These are phyloP conservation scores for Hylodesmum podocarpum DNA, from an alignment of 306 rosid species.

Conservation along the genomic window DNA sequence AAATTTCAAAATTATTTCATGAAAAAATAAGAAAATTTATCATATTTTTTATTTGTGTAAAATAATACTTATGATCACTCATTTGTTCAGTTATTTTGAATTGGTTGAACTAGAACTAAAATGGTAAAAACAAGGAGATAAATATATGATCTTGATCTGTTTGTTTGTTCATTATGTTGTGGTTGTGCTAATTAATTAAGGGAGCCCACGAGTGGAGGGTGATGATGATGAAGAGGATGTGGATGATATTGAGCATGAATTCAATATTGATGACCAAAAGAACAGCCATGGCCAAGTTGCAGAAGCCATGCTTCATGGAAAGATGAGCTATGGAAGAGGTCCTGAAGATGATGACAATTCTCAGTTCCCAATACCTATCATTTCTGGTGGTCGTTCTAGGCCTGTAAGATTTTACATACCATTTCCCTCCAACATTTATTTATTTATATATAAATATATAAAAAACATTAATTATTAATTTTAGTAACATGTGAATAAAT, in stretches of 20 bases:
- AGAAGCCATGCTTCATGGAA: conserved; percentile 94
- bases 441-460: too few relatives aligned
- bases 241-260: conserved; percentile 86
- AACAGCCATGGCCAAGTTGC: conserved; percentile 56
- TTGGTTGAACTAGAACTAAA: conserved; percentile 6
- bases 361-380: conserved; percentile 57
- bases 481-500: too few relatives aligned
- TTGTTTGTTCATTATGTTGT: background rate
- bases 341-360: conserved; percentile 65
- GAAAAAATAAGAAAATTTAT: too few relatives aligned
- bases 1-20: too few relatives aligned
- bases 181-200: conserved; percentile 38
- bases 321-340: conserved; percentile 87
- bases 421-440: background rate
- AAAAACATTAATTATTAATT: too few relatives aligned
- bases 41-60: too few relatives aligned
- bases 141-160: background rate
- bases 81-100: background rate
- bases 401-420: conserved; percentile 29
- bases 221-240: conserved; percentile 91
- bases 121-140: background rate
- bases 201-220: conserved; percentile 95
- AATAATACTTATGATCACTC: background rate
- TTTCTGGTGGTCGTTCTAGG: conserved; percentile 44
- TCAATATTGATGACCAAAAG: conserved; percentile 39